Percentiles rank a stretch among this genome's conserved stretches.
Conservation (phyloP, 495 filamentous ascomycete genomes). For the Neurospora discreta region DNA sequence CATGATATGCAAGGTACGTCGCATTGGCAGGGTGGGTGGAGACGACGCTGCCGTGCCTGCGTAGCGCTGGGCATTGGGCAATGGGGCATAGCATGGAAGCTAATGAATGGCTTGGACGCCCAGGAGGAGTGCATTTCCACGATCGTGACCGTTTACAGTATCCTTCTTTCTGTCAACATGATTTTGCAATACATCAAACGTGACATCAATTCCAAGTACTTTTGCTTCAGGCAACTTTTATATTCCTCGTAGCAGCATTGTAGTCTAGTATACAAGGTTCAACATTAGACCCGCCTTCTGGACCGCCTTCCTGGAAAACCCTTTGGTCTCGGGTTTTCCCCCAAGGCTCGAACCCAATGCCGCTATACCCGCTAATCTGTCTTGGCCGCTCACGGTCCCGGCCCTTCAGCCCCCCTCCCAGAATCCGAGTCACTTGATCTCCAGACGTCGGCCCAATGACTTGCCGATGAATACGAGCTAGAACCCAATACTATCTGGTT, state of each 20-base stretch:
- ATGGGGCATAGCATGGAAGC: not conserved
- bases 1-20: not conserved
- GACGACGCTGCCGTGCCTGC: not conserved
- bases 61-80: not conserved
- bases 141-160: no score
- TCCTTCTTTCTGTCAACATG: no score
- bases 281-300: not conserved
- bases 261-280: not conserved
- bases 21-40: not conserved
- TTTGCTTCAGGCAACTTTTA: not conserved
- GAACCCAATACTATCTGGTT: not conserved
- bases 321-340: not conserved
- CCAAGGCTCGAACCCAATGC: not conserved
- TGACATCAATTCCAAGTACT: no score
- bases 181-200: no score
- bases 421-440: not conserved
- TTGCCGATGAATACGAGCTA: not conserved
- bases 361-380: not conserved
- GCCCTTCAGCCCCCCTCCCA: not conserved
- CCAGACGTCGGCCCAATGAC: not conserved
- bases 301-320: not conserved
- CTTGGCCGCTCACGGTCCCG: not conserved
- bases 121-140: not conserved
- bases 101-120: not conserved
- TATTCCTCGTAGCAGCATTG: not conserved